These are phyloP conservation scores for Citrus inodora DNA, from an alignment of 345 rosid genomes.

Conservation along the genomic window DNA sequence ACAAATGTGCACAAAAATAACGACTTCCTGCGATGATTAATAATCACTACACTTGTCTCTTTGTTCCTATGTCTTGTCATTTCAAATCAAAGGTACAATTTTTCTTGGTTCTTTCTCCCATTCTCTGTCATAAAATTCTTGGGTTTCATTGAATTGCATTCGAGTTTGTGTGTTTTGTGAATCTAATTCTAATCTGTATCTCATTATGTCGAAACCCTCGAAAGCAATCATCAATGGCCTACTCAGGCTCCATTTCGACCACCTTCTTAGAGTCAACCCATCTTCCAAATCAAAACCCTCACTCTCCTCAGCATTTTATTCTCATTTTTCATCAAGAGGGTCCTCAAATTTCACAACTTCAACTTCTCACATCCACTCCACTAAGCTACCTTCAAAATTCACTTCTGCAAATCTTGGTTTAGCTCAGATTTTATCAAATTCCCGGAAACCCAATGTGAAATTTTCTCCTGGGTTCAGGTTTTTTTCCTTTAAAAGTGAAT, in stretches of 20 bases:
- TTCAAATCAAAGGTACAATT: background rate
- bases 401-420: constrained; percentile 28
- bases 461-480: constrained; percentile 39
- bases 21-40: background rate
- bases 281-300: constrained; percentile 17
- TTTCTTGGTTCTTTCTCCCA: background rate
- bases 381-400: constrained; percentile 34
- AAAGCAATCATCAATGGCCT: constrained; percentile 39
- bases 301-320: constrained; percentile 16
- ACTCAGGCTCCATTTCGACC: constrained; percentile 29
- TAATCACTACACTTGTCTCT: background rate
- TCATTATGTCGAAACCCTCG: constrained; percentile 41
- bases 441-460: constrained; percentile 20
- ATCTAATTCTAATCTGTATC: background rate
- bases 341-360: constrained; percentile 6
- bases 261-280: constrained; percentile 20
- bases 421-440: constrained; percentile 25
- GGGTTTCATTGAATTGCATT: background rate
- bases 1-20: background rate
- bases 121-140: background rate
- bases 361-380: constrained; percentile 13
- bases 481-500: constrained; percentile 35
- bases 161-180: constrained; percentile 12
- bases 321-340: constrained; percentile 18
- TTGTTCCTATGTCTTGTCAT: background rate